phyloP scores from a whole-genome alignment of 257 asterid species.

The Plectranthus barbatus region DNA sequence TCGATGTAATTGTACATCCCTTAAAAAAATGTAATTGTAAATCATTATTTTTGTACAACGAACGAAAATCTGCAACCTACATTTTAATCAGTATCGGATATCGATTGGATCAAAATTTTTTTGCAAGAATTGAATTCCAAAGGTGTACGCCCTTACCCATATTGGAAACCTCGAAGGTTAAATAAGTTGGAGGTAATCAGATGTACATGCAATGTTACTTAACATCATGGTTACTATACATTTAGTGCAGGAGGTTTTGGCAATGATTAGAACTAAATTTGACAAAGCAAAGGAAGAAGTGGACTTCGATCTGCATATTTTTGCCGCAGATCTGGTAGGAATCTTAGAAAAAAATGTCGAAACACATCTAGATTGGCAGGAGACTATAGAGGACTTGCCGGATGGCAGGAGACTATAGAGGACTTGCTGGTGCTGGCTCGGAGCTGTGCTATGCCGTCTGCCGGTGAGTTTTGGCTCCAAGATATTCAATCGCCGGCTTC shows the following conservation, averaged over 20 bases:
- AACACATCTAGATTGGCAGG: constrained; percentile 76
- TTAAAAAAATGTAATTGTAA: no score
- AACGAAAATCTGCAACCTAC: no score
- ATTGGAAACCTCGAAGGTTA: constrained; percentile 90
- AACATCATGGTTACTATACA: constrained; percentile 15
- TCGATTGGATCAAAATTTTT: constrained; percentile 94
- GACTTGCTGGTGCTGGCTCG: constrained; percentile 89
- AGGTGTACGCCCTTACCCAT: no score
- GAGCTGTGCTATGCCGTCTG: constrained; percentile 88
- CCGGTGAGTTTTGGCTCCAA: constrained; percentile 98
- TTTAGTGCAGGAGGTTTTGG: no score
- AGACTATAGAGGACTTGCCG: no score
- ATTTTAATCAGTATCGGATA: no score
- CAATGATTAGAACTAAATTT: no score
- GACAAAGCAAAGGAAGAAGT: no score
- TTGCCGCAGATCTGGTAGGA: constrained; percentile 93
- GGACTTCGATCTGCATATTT: constrained; percentile 86
- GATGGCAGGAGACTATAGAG: constrained; percentile 97
- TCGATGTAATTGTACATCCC: no score
- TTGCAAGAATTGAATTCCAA: constrained; percentile 93
- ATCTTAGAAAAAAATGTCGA: constrained; percentile 85
- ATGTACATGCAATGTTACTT: constrained; percentile 7
- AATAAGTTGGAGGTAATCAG: constrained; percentile 82
- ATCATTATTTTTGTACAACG: no score
- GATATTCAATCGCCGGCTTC: no score